phyloP scores from a whole-genome alignment of 495 filamentous ascomycete species.

The Oidiodendron maius region DNA sequence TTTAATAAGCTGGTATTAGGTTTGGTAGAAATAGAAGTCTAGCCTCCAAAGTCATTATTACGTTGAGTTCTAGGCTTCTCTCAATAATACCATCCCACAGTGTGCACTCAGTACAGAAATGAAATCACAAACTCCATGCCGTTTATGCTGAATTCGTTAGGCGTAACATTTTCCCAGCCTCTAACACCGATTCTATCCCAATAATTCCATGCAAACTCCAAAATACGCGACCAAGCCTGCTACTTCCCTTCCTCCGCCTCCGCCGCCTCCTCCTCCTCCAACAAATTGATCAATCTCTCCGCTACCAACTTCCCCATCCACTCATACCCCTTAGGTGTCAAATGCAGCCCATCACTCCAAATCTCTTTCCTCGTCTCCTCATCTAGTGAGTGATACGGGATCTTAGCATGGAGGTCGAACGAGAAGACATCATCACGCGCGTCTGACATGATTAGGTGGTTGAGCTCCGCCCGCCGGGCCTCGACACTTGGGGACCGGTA shows the following conservation, averaged over 20 bases:
- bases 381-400: conserved; percentile 46
- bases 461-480: conserved; percentile 38
- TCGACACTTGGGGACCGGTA: conserved; percentile 24
- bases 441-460: conserved; percentile 43
- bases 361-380: conserved; percentile 35
- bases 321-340: conserved; percentile 53
- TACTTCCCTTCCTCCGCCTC: neutral
- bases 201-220: no score
- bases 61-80: no score
- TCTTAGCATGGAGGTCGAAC: conserved; percentile 45
- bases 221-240: no score
- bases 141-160: no score
- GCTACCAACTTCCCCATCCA: conserved; percentile 49
- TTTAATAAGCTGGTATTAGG: no score
- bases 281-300: conserved; percentile 11
- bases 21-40: no score
- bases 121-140: no score
- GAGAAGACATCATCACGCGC: conserved; percentile 36
- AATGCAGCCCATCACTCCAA: conserved; percentile 59
- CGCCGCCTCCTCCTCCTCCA: neutral
- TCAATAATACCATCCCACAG: no score
- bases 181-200: no score
- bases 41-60: no score
- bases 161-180: no score
- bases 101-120: no score